phyloP scores from a whole-genome alignment of 768 basidiomycete species.

The Lactarius deliciosus region DNA sequence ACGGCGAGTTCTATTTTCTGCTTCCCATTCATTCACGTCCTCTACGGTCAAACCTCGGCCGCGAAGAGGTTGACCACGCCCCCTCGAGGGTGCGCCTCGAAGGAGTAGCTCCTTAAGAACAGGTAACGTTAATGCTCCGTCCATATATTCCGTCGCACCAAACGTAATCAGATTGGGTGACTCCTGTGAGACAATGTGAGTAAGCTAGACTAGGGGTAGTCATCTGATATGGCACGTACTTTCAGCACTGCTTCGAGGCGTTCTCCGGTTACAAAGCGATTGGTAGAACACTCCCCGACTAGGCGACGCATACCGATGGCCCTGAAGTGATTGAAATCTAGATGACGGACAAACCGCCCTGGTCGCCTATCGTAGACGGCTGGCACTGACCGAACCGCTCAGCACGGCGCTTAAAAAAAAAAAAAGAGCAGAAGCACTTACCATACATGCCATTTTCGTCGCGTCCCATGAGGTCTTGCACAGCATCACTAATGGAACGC shows the following conservation, averaged over 20 bases:
- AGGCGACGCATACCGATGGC: slow-evolving; percentile 95
- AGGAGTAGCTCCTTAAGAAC: slow-evolving; percentile 91
- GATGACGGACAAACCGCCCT: slow-evolving; percentile 77
- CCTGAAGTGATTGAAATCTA: slow-evolving; percentile 96
- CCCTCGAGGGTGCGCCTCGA: slow-evolving; percentile 71
- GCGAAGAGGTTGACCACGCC: slow-evolving; percentile 65
- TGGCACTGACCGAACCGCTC: slow-evolving; percentile 50
- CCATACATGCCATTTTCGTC: slow-evolving; percentile 72
- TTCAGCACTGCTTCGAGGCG: slow-evolving; percentile 77
- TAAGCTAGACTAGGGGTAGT: slow-evolving; percentile 3
- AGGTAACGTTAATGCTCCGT: slow-evolving; percentile 79
- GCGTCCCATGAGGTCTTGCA: slow-evolving; percentile 65
- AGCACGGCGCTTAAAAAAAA: slow-evolving; percentile 13
- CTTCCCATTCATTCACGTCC: slow-evolving; percentile 61
- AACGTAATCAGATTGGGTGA: slow-evolving; percentile 82
- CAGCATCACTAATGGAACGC: slow-evolving; percentile 74
- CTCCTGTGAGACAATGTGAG: slow-evolving; percentile 55
- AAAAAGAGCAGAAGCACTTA: slow-evolving; percentile 37
- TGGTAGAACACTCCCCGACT: slow-evolving; percentile 83
- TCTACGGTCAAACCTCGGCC: slow-evolving; percentile 52
- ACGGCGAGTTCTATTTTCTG: slow-evolving; percentile 74
- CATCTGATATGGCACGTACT: slow-evolving; percentile 42
- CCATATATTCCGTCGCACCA: slow-evolving; percentile 99
- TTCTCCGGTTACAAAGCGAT: slow-evolving; percentile 91
- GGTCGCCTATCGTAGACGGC: slow-evolving; percentile 68